Evolutionary conservation across 108 stramenopile species (phyloP), one percentile per base, ranked within the genome.

Genomic region (Ochromonas danica): DNA sequence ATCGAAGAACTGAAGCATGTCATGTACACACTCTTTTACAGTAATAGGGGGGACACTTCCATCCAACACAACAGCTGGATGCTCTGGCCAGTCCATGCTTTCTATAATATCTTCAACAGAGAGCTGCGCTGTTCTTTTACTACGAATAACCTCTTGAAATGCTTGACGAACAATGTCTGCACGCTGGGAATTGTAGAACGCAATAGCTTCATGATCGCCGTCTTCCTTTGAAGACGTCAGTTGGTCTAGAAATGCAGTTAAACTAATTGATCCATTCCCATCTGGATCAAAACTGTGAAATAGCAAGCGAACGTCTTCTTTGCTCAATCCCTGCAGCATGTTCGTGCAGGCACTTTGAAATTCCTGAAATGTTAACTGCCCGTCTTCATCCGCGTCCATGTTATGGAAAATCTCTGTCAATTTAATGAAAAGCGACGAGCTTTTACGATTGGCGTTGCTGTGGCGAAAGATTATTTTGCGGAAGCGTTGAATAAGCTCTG

Each of bases 331-430:
- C 31, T 42, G 40, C 31, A 42, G 51, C 6, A 51, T 14, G 10
- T 42, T 27, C 30, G n/a, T 17, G 31, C 72, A 75, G 28, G 10
- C 72, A 38, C 10, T 6, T 27, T 41, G 36, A 41, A 75, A 75
- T 41, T 75, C 72, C 3, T 6, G 6, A 10, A 75, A 75, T 10
- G n/a, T 75, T 41, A 75, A 36, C 6, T 3, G 3, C 6, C 31
- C 51, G 40, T 75, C 72, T 6, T 41, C 40, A 41, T 75, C 31
- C 10, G 27, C 25, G 31, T 75, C 72, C 14, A 75, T 60, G 3
- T 60, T 45, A 14, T 25, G 72, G 51, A 75, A 75, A n/a, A 75
- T 75, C 31, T 33, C 14, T 41, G 51, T 33, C 31, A 75, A 60
- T 3, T 67, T 67, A 6, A 36, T 35, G 17, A 51, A 67, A 35